Percentiles rank a stretch among this genome's conserved stretches.
These are phyloP conservation scores for Alternaria triticina DNA, from an alignment of 2,329 filamentous ascomycete genomes.

Conservation along the genomic window DNA sequence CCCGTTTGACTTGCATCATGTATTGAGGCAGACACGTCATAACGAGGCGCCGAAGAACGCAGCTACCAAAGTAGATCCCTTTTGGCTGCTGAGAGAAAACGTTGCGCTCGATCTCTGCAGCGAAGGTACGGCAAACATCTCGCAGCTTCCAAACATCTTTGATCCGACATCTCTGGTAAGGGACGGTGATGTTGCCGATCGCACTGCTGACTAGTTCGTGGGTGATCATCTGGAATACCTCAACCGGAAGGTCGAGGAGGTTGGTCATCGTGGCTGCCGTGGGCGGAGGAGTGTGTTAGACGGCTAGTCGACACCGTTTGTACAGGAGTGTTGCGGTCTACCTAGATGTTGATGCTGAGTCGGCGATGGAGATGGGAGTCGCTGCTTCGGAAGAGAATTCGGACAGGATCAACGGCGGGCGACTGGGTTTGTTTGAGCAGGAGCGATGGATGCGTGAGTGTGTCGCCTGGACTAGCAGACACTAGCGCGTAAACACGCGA, in stretches of 20 bases:
- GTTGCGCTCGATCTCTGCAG: background rate
- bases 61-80: too few species aligned
- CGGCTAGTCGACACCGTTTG: background rate
- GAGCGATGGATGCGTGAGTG: background rate
- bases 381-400: background rate
- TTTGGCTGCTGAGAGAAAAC: background rate
- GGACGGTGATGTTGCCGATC: too few species aligned
- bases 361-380: background rate
- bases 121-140: background rate
- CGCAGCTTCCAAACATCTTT: background rate
- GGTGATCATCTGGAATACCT: background rate
- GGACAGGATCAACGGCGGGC: background rate
- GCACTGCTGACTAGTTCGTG: background rate
- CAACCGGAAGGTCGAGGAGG: background rate
- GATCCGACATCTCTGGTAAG: background rate
- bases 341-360: background rate
- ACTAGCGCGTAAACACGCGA: background rate
- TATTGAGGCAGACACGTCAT: background rate
- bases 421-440: background rate
- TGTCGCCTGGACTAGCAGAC: background rate
- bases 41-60: too few species aligned
- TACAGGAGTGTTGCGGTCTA: background rate
- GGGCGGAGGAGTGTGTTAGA: background rate
- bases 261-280: background rate
- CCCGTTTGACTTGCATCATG: background rate